Percentiles rank a stretch among this genome's conserved stretches.
Evolutionary conservation across 148 eudicot species (phyloP).

Genomic region (Polygonum aviculare): DNA sequence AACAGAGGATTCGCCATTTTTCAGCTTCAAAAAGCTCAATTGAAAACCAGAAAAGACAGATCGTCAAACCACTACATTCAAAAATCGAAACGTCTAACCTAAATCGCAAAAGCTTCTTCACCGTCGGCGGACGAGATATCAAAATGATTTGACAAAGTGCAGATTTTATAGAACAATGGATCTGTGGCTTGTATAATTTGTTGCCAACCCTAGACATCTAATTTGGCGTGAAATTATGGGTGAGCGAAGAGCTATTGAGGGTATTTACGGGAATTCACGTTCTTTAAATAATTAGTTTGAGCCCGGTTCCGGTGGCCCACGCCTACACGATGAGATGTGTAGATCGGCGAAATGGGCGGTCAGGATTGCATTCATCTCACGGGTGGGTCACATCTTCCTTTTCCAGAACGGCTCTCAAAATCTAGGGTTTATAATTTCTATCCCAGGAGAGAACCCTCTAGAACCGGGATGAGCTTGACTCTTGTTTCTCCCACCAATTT

Average conservation of each 20-base stretch:
- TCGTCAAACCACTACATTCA: not conserved
- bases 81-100: not conserved
- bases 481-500: not conserved
- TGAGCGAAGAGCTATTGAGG: not conserved
- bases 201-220: slow-evolving; percentile 4
- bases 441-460: not conserved
- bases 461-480: not conserved
- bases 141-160: not conserved
- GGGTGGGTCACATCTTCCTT: not conserved
- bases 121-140: not conserved
- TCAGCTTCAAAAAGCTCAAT: not conserved
- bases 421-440: not conserved
- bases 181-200: not conserved
- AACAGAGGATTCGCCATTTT: not conserved
- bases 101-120: not conserved
- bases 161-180: not conserved
- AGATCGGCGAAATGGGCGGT: not conserved
- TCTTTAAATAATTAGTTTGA: not conserved
- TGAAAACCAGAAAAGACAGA: not conserved
- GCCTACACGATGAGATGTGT: not conserved
- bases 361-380: not conserved
- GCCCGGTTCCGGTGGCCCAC: not conserved
- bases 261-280: not conserved
- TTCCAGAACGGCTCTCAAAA: not conserved
- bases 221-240: not conserved